These are phyloP conservation scores for Venturia pyrina DNA, from an alignment of 2,329 filamentous ascomycete species.

Conservation along the genomic window DNA sequence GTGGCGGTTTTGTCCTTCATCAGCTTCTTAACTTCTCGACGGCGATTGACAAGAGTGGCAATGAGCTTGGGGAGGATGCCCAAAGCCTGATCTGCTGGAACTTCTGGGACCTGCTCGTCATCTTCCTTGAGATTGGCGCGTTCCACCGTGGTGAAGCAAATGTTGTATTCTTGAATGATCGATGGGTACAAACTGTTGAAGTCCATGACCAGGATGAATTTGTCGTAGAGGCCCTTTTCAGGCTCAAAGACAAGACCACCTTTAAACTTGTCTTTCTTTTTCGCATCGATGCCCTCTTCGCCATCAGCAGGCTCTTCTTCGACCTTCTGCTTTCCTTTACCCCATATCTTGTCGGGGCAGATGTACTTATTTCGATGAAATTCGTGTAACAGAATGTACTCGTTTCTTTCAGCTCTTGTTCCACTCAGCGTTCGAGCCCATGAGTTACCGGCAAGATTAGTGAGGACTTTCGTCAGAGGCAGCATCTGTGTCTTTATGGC, in stretches of 20 bases:
- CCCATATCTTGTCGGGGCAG: slow-evolving; percentile 86
- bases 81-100: slow-evolving; percentile 66
- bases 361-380: slow-evolving; percentile 97
- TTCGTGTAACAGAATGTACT: slow-evolving; percentile 97
- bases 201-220: slow-evolving; percentile 98
- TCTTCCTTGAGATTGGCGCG: slow-evolving; percentile 54
- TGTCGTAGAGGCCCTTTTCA: slow-evolving; percentile 94
- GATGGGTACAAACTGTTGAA: slow-evolving; percentile 98
- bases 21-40: slow-evolving; percentile 85
- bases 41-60: slow-evolving; percentile 77
- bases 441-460: slow-evolving; percentile 93
- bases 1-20: slow-evolving; percentile 94
- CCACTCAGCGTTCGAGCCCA: slow-evolving; percentile 95
- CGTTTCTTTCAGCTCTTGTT: slow-evolving; percentile 92
- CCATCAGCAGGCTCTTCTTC: slow-evolving; percentile 68
- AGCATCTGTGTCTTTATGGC: slow-evolving; percentile 85
- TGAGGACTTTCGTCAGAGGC: slow-evolving; percentile 86
- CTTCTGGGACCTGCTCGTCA: slow-evolving; percentile 80
- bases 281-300: slow-evolving; percentile 55
- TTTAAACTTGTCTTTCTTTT: slow-evolving; percentile 99
- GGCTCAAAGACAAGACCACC: slow-evolving; percentile 97
- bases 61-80: slow-evolving; percentile 88
- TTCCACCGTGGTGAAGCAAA: slow-evolving; percentile 97
- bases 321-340: slow-evolving; percentile 60
- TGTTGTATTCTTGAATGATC: slow-evolving; percentile 99